Percentiles rank a stretch among this genome's conserved stretches.
Conservation (phyloP, 208 protist genomes). For the Acanthamoeba royreba region DNA sequence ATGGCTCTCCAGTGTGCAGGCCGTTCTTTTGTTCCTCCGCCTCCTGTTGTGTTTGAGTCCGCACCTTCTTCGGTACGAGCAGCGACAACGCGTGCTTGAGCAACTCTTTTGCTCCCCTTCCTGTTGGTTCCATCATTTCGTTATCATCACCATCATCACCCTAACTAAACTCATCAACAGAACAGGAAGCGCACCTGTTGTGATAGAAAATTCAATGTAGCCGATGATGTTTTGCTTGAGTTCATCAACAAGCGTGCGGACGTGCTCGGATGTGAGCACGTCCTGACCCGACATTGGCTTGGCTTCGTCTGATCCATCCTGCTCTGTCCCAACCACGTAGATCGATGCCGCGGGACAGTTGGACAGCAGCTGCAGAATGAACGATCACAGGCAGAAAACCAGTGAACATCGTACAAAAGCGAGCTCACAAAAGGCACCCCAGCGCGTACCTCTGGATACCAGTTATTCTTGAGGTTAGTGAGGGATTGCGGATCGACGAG, state of each 20-base stretch:
- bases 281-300: background rate
- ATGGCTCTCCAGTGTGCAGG: too few relatives aligned
- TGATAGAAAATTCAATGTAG: background rate
- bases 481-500: background rate
- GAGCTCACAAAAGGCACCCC: background rate
- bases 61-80: too few relatives aligned
- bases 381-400: background rate
- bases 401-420: background rate
- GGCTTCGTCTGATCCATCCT: background rate
- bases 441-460: background rate
- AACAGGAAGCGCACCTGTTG: background rate
- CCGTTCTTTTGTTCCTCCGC: too few relatives aligned
- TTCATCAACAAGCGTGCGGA: background rate
- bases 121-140: too few relatives aligned
- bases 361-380: background rate
- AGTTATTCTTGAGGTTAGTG: background rate
- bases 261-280: background rate
- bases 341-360: background rate
- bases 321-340: background rate
- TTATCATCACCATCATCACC: too few relatives aligned
- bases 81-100: too few relatives aligned
- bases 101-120: too few relatives aligned
- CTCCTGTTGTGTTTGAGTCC: too few relatives aligned
- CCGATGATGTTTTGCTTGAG: background rate
- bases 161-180: too few relatives aligned